phyloP scores from a whole-genome alignment of 192 early-diverging fungal species.

The Geranomyces michiganensis region DNA sequence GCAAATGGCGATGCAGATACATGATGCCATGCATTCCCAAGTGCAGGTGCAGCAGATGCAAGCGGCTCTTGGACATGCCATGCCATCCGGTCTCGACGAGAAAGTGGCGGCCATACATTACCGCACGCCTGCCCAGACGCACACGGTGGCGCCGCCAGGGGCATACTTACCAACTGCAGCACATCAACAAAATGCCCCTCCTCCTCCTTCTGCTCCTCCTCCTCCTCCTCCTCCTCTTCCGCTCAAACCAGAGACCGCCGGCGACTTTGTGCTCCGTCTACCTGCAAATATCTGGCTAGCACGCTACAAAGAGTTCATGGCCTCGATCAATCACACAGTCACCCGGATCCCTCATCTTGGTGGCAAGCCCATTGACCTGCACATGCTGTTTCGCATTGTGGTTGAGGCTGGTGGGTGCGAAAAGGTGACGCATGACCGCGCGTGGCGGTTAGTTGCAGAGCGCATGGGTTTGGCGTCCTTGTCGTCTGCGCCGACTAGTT shows the following conservation, averaged over 20 bases:
- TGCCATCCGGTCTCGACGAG: not conserved
- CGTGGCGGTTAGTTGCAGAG: slow-evolving; percentile 18
- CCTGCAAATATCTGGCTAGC: slow-evolving; percentile 3
- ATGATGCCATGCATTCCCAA: not conserved
- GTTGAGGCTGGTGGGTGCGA: slow-evolving; percentile 29
- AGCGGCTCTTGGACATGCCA: not conserved
- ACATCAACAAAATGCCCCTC: not conserved
- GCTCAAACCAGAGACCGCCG: not conserved
- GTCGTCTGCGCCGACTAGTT: slow-evolving; percentile 2
- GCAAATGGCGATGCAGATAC: not conserved
- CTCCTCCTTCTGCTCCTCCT: too few species aligned
- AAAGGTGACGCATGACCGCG: slow-evolving; percentile 8
- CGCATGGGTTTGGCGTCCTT: slow-evolving; percentile 5
- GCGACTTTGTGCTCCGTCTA: not conserved
- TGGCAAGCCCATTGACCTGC: slow-evolving; percentile 34
- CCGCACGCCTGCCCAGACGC: too few species aligned
- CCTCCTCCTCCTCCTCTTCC: too few species aligned
- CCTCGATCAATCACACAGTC: slow-evolving; percentile 1
- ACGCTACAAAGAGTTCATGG: slow-evolving; percentile 12
- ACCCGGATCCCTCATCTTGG: slow-evolving; percentile 18
- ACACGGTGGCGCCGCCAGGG: not conserved
- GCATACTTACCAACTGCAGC: not conserved
- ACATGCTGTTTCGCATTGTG: slow-evolving; percentile 24
- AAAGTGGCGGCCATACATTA: not conserved
- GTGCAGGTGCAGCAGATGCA: not conserved